These are phyloP conservation scores for Cladosporium sp. DNA, from an alignment of 2,329 filamentous ascomycete species.

Conservation along the genomic window DNA sequence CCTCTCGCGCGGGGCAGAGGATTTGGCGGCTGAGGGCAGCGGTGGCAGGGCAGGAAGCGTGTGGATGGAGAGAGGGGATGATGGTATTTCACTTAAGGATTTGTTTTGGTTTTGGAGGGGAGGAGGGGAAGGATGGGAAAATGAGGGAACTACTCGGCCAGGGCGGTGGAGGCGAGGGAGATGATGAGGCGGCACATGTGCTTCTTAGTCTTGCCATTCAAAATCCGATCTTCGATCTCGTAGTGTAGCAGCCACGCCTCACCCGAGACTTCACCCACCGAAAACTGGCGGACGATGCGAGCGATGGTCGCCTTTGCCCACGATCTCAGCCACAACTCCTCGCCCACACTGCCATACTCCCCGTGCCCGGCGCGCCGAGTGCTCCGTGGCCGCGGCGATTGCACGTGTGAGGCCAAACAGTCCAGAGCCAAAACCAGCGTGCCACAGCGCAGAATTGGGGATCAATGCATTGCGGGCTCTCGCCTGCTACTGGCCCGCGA, in stretches of 20 bases:
- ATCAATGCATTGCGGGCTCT: not conserved
- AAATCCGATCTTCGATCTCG: not conserved
- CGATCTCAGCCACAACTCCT: not conserved
- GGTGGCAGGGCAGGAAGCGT: too few relatives aligned
- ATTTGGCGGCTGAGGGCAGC: too few relatives aligned
- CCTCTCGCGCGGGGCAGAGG: too few relatives aligned
- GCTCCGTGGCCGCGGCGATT: not conserved
- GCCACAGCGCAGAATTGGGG: too few relatives aligned
- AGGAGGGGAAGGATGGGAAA: not conserved
- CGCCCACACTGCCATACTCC: not conserved
- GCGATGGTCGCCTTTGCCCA: not conserved
- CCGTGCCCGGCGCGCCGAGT: not conserved
- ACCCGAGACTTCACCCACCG: not conserved
- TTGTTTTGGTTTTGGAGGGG: not conserved
- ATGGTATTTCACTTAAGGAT: not conserved
- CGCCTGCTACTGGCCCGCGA: not conserved
- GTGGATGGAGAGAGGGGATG: too few relatives aligned
- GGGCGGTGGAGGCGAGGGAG: not conserved
- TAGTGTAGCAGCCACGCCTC: not conserved
- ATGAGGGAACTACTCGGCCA: not conserved
- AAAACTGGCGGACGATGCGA: too few relatives aligned
- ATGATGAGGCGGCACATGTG: not conserved
- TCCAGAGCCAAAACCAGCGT: too few relatives aligned
- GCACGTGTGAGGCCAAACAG: too few relatives aligned
- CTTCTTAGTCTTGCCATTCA: not conserved